These are phyloP conservation scores for Puccinia brachypodii DNA, from an alignment of 1,284 basidiomycete genomes.

Conservation along the genomic window DNA sequence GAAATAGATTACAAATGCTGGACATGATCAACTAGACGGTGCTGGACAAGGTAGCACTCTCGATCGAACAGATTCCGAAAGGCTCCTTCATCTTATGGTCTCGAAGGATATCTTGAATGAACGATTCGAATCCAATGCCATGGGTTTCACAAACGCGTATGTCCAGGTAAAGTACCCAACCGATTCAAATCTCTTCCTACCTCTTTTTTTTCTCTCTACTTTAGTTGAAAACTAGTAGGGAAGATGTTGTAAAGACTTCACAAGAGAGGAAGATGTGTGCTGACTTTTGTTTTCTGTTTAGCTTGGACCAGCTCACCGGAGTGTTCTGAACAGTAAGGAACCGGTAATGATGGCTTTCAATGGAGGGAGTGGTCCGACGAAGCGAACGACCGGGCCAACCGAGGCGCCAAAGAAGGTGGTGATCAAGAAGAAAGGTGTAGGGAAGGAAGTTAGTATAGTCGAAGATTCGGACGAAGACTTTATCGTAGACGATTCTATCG, in stretches of 20 bases:
- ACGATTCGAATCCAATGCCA: constrained; percentile 54
- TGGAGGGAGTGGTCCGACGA: background rate
- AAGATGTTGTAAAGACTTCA: no score
- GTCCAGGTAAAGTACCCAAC: constrained; percentile 54
- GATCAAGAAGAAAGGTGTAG: background rate
- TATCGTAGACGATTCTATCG: background rate
- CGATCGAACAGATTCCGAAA: constrained; percentile 63
- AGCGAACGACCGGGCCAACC: background rate
- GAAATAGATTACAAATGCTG: constrained; percentile 59
- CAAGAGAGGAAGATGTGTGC: background rate
- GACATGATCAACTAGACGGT: constrained; percentile 61
- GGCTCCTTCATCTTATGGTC: constrained; percentile 66
- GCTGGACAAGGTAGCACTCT: constrained; percentile 65
- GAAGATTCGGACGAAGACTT: constrained; percentile 13
- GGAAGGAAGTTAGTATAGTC: background rate
- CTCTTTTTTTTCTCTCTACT: no score
- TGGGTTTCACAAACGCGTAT: constrained; percentile 58
- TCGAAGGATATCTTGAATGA: constrained; percentile 60
- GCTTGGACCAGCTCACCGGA: background rate
- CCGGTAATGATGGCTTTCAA: constrained; percentile 18
- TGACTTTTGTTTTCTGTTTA: background rate
- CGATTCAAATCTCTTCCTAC: background rate
- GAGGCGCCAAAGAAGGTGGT: background rate
- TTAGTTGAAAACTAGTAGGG: no score
- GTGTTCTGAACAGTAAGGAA: constrained; percentile 4